Base-by-base conservation (phyloP, 176 grass and related monocot species). In the Eremochloa ophiuroides region DNA sequence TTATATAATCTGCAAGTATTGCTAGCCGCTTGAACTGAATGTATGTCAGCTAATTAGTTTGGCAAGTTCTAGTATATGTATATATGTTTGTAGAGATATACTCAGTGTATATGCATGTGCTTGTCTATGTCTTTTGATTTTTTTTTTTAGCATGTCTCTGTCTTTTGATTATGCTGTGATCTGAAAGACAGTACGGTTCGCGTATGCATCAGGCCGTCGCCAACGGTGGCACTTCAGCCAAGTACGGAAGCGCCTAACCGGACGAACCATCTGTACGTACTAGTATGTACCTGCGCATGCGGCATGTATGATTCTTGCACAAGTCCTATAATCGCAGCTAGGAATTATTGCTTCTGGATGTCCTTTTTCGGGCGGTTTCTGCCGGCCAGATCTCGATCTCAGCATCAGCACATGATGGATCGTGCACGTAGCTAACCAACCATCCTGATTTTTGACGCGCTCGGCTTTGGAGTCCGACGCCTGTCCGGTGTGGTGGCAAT, bases 391-490 rank as follows among this genome's bases (percentile, higher is more conserved):
- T 84, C 82, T 46, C 48, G 63, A 77, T 84, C 82, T 18, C 35
- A 33, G 20, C 72, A 62, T 11, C 2, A 6, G 15, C 62, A 56
- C 71, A 75, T 68, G 77, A 75, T 43, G 61, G 68, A 51, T 47
- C n/a, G n/a, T n/a, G n/a, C n/a, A n/a, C n/a, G 44, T 77, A 64
- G 26, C 59, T 33, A 34, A 25, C 39, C n/a, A 34, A 25, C 6
- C 27, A 41, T 53, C 46, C 38, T 23, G 65, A 87, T 87, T 87
- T 87, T 87, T 33, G 78, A 76, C 71, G 11, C 8, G 17, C 22
- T 10, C 38, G 13, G 30, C 4, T 22, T 8, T 22, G 18, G 2
- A 53, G 8, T n/a, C n/a, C n/a, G n/a, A n/a, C n/a, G n/a, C n/a
- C n/a, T n/a, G n/a, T n/a, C n/a, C n/a, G n/a, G n/a, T n/a, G n/a